phyloP scores from a whole-genome alignment of 2,329 filamentous ascomycete species.

The Fusarium fujikuroi region DNA sequence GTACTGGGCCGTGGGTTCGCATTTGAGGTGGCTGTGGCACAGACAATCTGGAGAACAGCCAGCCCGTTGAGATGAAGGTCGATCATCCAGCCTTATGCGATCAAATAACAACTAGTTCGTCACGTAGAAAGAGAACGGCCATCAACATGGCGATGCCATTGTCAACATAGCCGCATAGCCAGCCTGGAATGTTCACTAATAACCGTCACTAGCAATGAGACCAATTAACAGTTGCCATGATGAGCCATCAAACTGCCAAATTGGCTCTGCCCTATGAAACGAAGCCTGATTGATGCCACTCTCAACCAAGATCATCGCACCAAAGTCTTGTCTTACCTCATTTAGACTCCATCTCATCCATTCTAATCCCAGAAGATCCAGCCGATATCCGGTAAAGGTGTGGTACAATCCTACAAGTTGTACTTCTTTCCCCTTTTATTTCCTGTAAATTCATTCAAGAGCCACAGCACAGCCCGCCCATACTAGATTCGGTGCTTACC shows the following conservation, averaged over 20 bases:
- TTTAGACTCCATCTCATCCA: slow-evolving; percentile 19
- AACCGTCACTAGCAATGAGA: neutral
- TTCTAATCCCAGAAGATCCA: slow-evolving; percentile 14
- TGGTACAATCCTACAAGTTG: slow-evolving; percentile 12
- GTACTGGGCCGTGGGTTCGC: slow-evolving; percentile 9
- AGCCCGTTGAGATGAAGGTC: neutral
- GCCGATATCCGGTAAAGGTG: slow-evolving; percentile 34
- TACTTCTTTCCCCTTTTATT: neutral
- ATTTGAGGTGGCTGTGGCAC: neutral
- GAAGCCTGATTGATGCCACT: slow-evolving; percentile 27
- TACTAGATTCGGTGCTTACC: slow-evolving; percentile 16
- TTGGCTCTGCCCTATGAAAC: slow-evolving; percentile 26
- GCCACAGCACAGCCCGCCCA: slow-evolving; percentile 9
- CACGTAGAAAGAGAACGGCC: neutral
- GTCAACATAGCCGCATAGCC: neutral
- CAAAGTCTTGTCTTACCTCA: slow-evolving; percentile 40
- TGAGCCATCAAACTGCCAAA: slow-evolving; percentile 15
- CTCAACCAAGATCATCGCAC: slow-evolving; percentile 31
- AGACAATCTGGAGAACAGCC: slow-evolving; percentile 3
- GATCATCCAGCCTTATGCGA: slow-evolving; percentile 26
- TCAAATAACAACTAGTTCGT: neutral
- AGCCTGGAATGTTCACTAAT: neutral
- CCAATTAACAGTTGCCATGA: slow-evolving; percentile 3
- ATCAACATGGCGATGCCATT: neutral
- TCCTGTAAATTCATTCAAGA: neutral